phyloP scores from a whole-genome alignment of 495 filamentous ascomycete genomes.

The Aspergillus nanangensis region DNA sequence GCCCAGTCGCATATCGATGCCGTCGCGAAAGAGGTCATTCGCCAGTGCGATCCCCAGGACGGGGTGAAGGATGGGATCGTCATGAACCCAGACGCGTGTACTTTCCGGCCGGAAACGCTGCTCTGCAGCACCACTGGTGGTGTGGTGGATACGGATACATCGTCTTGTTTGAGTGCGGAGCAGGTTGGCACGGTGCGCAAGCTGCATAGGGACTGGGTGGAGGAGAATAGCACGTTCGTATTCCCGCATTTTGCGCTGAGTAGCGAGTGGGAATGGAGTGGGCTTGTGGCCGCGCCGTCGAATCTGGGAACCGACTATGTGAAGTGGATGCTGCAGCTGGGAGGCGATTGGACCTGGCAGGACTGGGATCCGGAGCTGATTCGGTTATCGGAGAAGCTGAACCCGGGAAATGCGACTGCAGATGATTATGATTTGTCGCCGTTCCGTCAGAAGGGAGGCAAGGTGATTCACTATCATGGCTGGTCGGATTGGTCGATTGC shows the following conservation, averaged over 20 bases:
- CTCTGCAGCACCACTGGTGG: too few relatives aligned
- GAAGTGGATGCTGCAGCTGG: conserved; percentile 8
- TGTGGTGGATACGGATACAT: too few relatives aligned
- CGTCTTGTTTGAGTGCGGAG: conserved; percentile 38
- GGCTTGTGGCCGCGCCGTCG: too few relatives aligned
- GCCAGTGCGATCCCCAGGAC: too few relatives aligned
- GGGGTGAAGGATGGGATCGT: too few relatives aligned
- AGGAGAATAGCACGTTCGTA: conserved; percentile 31
- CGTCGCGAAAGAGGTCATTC: too few relatives aligned
- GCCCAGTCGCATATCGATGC: conserved; percentile 73
- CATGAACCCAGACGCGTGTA: too few relatives aligned
- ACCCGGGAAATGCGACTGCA: too few relatives aligned
- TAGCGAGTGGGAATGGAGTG: conserved; percentile 23
- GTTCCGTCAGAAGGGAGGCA: conserved; percentile 43
- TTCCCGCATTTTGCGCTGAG: conserved; percentile 31
- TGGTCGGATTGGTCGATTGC: conserved; percentile 47
- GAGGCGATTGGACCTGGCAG: conserved; percentile 36
- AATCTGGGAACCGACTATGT: too few relatives aligned
- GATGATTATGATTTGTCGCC: conserved; percentile 42
- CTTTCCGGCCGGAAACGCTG: too few relatives aligned
- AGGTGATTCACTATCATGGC: conserved; percentile 49
- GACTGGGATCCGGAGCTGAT: conserved; percentile 13
- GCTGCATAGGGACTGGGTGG: conserved; percentile 42
- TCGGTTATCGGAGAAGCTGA: conserved; percentile 29
- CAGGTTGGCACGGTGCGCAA: conserved; percentile 36